Percentiles rank a stretch among this genome's conserved stretches.
Evolutionary conservation across 179 eudicot species (phyloP).

Genomic region (Silene coronaria): DNA sequence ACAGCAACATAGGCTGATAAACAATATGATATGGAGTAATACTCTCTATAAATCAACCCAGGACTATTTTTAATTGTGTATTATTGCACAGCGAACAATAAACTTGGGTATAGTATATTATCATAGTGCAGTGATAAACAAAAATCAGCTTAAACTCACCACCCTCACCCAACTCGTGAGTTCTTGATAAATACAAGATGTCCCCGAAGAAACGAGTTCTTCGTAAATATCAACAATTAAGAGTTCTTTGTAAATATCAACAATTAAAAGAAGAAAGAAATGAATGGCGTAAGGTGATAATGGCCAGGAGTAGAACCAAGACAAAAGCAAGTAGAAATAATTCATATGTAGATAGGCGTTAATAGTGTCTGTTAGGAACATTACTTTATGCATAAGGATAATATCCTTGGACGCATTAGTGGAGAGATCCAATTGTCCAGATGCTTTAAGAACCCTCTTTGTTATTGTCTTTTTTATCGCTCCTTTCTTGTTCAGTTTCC

Average conservation of each 20-base stretch:
- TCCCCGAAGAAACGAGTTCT: too few relatives aligned
- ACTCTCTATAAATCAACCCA: too few relatives aligned
- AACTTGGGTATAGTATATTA: too few relatives aligned
- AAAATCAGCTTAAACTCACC: neutral
- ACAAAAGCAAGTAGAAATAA: neutral
- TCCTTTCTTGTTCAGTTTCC: slow-evolving; percentile 79
- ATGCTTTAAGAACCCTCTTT: slow-evolving; percentile 88
- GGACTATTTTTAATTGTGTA: too few relatives aligned
- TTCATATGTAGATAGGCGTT: neutral
- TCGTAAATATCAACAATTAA: neutral
- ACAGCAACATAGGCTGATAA: neutral
- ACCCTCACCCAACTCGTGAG: neutral
- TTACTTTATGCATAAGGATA: slow-evolving; percentile 88
- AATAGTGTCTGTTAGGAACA: slow-evolving; percentile 7
- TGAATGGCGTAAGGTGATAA: neutral
- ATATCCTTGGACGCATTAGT: slow-evolving; percentile 89
- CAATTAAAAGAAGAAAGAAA: neutral
- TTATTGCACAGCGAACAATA: too few relatives aligned
- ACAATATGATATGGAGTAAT: too few relatives aligned
- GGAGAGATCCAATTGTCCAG: slow-evolving; percentile 92
- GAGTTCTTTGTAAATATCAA: neutral
- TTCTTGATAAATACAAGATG: too few relatives aligned
- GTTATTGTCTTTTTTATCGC: slow-evolving; percentile 64
- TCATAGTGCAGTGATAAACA: too few relatives aligned
- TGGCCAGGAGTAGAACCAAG: neutral